Conservation (phyloP, 164 flowering plant genomes). For the Vitis labrusca region DNA sequence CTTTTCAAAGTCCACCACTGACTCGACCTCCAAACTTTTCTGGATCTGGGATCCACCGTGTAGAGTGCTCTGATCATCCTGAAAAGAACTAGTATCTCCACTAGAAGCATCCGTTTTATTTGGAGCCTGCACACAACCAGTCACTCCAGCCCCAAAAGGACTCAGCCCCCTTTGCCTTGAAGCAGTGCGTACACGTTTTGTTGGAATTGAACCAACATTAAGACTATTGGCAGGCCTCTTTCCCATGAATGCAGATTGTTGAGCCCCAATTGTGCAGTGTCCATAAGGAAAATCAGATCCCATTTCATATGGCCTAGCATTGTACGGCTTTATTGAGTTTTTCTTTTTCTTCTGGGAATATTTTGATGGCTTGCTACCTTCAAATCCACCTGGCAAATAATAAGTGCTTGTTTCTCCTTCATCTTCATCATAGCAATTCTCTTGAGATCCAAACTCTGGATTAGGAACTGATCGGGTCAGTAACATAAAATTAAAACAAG, state of each 20-base stretch:
- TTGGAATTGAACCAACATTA: constrained; percentile 75
- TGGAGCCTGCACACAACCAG: constrained; percentile 43
- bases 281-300: constrained; percentile 55
- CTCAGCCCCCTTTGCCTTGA: constrained; percentile 79
- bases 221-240: constrained; percentile 67
- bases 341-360: constrained; percentile 60
- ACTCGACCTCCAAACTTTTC: constrained; percentile 76
- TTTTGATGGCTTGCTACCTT: constrained; percentile 53
- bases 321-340: constrained; percentile 35
- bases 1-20: constrained; percentile 66
- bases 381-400: constrained; percentile 59
- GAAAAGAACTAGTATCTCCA: constrained; percentile 93
- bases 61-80: constrained; percentile 86
- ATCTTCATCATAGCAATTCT: constrained; percentile 65
- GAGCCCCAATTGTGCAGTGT: constrained; percentile 39
- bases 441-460: constrained; percentile 57
- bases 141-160: constrained; percentile 52
- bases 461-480: constrained; percentile 8
- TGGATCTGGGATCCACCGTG: constrained; percentile 64
- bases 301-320: constrained; percentile 50
- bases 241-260: constrained; percentile 38
- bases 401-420: constrained; percentile 71
- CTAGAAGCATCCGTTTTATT: constrained; percentile 87
- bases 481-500: constrained; percentile 4
- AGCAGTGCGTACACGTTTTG: constrained; percentile 90